Evolutionary conservation across 345 rosid genomes (phyloP).

Genomic region (Firmiana major): DNA sequence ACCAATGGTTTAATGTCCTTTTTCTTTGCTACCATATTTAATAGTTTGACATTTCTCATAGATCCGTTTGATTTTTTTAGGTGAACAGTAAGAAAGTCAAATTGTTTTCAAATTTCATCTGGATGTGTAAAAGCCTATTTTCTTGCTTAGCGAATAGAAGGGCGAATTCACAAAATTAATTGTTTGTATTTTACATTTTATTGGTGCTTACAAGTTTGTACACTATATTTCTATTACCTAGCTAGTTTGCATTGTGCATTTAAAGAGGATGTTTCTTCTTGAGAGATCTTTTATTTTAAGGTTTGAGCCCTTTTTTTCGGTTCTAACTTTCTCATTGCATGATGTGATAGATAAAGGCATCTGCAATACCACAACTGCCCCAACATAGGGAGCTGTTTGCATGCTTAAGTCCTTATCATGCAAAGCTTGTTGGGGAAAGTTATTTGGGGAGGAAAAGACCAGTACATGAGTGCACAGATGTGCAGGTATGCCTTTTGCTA

Average conservation of each 20-base stretch:
- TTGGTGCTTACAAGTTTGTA: neutral
- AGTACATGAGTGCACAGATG: slow-evolving; percentile 78
- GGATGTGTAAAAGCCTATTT: neutral
- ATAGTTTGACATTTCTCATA: neutral
- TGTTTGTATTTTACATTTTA: neutral
- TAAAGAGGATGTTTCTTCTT: neutral
- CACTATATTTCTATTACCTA: neutral
- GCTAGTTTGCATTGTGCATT: neutral
- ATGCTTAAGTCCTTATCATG: slow-evolving; percentile 65
- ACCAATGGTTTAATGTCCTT: neutral
- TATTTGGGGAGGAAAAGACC: slow-evolving; percentile 85
- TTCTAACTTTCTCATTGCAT: slow-evolving; percentile 10
- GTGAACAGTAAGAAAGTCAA: neutral
- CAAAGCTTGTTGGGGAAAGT: slow-evolving; percentile 93
- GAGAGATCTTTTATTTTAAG: neutral
- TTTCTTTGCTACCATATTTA: neutral
- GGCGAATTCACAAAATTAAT: neutral
- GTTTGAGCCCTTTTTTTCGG: neutral
- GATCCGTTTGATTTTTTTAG: neutral
- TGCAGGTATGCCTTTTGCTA: slow-evolving; percentile 46
- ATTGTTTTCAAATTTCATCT: neutral
- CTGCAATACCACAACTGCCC: slow-evolving; percentile 78
- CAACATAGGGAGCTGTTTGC: slow-evolving; percentile 65
- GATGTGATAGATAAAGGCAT: slow-evolving; percentile 57
- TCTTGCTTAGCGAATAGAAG: neutral